Percentiles rank a stretch among this genome's conserved stretches.
Conservation (phyloP, 108 stramenopile species). For the Bacterosira constricta region DNA sequence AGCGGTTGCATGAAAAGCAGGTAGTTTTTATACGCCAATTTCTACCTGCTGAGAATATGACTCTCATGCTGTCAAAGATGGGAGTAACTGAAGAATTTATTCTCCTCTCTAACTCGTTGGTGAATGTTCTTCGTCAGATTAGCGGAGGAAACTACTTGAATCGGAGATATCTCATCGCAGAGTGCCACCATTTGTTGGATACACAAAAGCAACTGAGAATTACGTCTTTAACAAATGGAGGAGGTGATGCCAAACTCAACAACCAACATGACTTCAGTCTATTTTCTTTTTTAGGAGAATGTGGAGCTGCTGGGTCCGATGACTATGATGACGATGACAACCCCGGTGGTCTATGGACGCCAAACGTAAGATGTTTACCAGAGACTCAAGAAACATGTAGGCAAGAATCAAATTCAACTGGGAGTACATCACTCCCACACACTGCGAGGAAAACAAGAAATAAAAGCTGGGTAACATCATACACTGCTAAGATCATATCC, state of each 20-base stretch:
- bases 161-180: conserved; percentile 18
- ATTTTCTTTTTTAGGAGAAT: conserved; percentile 3
- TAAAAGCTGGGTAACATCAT: conserved; percentile 3
- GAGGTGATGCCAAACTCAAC: not conserved
- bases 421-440: not conserved
- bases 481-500: not conserved
- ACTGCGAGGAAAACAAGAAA: not conserved
- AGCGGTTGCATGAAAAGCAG: conserved; percentile 5
- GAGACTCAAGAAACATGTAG: not conserved
- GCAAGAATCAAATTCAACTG: not conserved
- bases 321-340: conserved; percentile 16
- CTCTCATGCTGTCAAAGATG: not conserved
- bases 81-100: conserved; percentile 18
- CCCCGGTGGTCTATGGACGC: conserved; percentile 10
- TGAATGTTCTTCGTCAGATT: conserved; percentile 15
- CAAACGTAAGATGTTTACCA: not conserved
- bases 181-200: conserved; percentile 6
- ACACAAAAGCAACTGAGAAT: conserved; percentile 1
- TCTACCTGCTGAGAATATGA: conserved; percentile 14
- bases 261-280: not conserved
- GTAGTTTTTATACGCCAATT: conserved; percentile 34
- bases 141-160: conserved; percentile 13
- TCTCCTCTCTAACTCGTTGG: not conserved
- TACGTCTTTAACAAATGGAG: not conserved
- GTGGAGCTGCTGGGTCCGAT: conserved; percentile 4